phyloP scores from a whole-genome alignment of 345 rosid species.

The Arabidopsis arenosa region DNA sequence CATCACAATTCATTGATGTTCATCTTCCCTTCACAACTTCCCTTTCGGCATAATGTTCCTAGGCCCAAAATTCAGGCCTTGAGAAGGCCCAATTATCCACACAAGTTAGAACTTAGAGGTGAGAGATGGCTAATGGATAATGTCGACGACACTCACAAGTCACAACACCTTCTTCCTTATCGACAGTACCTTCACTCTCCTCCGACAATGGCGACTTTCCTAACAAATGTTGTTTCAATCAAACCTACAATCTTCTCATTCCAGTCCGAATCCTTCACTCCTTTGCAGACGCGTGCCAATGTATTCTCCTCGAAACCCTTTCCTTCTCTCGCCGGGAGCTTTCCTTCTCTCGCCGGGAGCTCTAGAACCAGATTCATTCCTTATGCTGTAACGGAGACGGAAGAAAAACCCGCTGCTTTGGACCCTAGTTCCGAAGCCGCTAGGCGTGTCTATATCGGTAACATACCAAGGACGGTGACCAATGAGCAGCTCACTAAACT shows the following conservation, averaged over 20 bases:
- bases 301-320: conserved; percentile 12
- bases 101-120: background rate
- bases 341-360: conserved; percentile 29
- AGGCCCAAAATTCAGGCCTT: background rate
- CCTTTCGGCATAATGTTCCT: background rate
- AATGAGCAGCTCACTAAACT: conserved; percentile 65
- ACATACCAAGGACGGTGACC: conserved; percentile 72
- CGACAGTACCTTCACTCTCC: background rate
- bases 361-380: conserved; percentile 46
- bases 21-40: background rate
- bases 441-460: conserved; percentile 72
- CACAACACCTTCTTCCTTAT: conserved; percentile 8
- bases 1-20: background rate
- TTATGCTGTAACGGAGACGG: conserved; percentile 57
- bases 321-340: conserved; percentile 16
- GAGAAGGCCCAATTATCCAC: conserved; percentile 6
- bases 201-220: conserved; percentile 41
- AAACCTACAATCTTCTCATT: conserved; percentile 36
- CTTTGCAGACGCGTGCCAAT: conserved; percentile 9
- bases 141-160: conserved; percentile 6
- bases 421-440: conserved; percentile 59
- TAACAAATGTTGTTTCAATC: conserved; percentile 36
- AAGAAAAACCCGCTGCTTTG: conserved; percentile 36
- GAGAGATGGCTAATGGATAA: conserved; percentile 32
- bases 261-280: conserved; percentile 27